Percentiles rank a stretch among this genome's conserved stretches.
Conservation (phyloP, 139 green algal species). For the Diplosphaera chodatii region DNA sequence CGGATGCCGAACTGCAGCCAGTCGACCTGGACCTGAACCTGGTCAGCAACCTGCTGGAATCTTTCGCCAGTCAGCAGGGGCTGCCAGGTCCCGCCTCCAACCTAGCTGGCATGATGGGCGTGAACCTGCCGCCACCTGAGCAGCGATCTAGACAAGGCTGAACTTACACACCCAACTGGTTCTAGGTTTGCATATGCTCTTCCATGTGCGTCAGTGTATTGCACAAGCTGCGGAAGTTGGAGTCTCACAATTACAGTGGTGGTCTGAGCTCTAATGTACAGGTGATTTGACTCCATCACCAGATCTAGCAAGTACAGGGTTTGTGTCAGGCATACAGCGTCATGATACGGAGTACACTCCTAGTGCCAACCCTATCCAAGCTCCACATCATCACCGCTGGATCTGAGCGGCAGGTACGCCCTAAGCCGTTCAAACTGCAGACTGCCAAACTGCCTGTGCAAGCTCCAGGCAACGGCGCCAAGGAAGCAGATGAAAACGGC, state of each 20-base stretch:
- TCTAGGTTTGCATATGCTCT: too few species aligned
- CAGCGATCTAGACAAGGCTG: too few species aligned
- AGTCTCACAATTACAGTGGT: too few species aligned
- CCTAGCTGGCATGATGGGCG: slow-evolving; percentile 58
- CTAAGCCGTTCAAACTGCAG: neutral
- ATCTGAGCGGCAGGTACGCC: neutral
- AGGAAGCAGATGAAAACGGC: neutral
- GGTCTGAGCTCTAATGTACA: too few species aligned
- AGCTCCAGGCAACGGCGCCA: neutral
- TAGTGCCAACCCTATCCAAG: too few species aligned
- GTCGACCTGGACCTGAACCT: slow-evolving; percentile 74
- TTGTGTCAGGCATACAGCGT: too few species aligned
- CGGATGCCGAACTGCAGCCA: slow-evolving; percentile 21
- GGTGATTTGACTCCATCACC: too few species aligned
- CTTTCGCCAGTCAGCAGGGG: slow-evolving; percentile 59
- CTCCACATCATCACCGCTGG: neutral
- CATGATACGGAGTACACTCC: too few species aligned
- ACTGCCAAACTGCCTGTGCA: neutral
- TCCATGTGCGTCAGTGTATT: too few species aligned
- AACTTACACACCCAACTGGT: too few species aligned
- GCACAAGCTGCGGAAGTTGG: too few species aligned
- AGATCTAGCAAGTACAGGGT: too few species aligned
- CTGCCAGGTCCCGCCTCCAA: slow-evolving; percentile 71
- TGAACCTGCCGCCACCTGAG: slow-evolving; percentile 57
- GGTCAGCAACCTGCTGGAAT: slow-evolving; percentile 63